These are phyloP conservation scores for Pyricularia grisea DNA, from an alignment of 2,329 filamentous ascomycete species.

Conservation along the genomic window DNA sequence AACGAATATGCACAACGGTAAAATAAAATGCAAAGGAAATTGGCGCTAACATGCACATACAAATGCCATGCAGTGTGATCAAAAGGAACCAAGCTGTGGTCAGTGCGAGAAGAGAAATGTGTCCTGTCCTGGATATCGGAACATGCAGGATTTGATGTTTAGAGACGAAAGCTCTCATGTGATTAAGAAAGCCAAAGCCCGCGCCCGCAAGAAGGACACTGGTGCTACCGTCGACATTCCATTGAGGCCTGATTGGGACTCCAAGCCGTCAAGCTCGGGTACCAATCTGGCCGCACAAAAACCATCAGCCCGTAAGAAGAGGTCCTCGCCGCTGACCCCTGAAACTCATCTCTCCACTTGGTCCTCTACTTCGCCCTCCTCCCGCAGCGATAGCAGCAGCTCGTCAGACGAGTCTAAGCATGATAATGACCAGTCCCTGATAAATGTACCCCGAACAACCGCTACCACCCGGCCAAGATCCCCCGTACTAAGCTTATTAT, in stretches of 20 bases:
- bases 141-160: constrained; percentile 47
- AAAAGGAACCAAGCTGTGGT: constrained; percentile 39
- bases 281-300: not conserved
- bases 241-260: not conserved
- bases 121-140: constrained; percentile 44
- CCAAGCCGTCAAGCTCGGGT: constrained; percentile 1
- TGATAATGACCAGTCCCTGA: not conserved
- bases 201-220: constrained; percentile 17
- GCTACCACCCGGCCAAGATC: constrained; percentile 11
- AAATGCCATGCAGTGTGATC: constrained; percentile 37
- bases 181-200: constrained; percentile 39
- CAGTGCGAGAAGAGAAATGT: constrained; percentile 44
- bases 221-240: not conserved
- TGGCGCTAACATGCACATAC: not conserved
- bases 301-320: constrained; percentile 8
- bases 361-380: not conserved
- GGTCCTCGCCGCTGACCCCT: not conserved
- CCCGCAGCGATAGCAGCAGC: not conserved
- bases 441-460: not conserved
- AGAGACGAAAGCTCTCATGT: constrained; percentile 47
- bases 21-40: not conserved
- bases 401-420: not conserved
- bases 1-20: not conserved
- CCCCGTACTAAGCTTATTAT: constrained; percentile 18
- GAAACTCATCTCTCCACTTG: not conserved